Evolutionary conservation across 202 grass and related monocot genomes (phyloP), one percentile per base, ranked within the genome.

Genomic region (Schoenoplectus tabernaemontani): DNA sequence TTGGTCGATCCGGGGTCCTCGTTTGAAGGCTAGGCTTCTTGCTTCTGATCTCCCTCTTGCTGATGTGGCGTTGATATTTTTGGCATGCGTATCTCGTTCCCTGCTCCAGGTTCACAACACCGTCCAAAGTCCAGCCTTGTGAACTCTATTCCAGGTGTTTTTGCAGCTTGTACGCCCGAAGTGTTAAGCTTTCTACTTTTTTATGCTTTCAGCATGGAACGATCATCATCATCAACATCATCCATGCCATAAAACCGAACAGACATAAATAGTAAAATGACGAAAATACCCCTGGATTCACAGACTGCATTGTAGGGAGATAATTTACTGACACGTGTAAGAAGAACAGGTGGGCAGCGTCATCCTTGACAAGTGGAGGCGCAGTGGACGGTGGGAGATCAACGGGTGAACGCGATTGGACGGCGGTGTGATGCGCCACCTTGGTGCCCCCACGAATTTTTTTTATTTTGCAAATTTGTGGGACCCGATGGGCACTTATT

Each of bases 31-130:
- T 75, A 76, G 8, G 61, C 81, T 86, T 59, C 77, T 19, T n/a
- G 68, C 73, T 64, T 59, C 54, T 77, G 90, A 91, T 93, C 82
- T 81, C 76, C 78, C 63, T 79, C 61, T n/a, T n/a, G n/a, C 84
- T 97, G 91, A 97, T 89, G 87, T 92, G 91, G 91, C 91, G 85
- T 90, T 92, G 95, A 97, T 97, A 97, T 97, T 97, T 97, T 92
- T 67, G 41, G 58, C 62, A 69, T n/a, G 36, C 59, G 72, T 84
- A 85, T 88, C 88, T 86, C 72, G 3, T n/a, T 36, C 24, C 78
- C 36, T 64, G 23, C 39, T 48, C 78, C 39, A 59, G 57, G 59
- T 80, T 3, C 78, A 80, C 15, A 32, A 32, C 36, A 50, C 78
- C 53, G 15, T 37, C n/a, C n/a, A n/a, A 78, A 82, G 77, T 79